Conservation (phyloP, 805 yeast genomes). For the Blastobotrys terrestris region DNA sequence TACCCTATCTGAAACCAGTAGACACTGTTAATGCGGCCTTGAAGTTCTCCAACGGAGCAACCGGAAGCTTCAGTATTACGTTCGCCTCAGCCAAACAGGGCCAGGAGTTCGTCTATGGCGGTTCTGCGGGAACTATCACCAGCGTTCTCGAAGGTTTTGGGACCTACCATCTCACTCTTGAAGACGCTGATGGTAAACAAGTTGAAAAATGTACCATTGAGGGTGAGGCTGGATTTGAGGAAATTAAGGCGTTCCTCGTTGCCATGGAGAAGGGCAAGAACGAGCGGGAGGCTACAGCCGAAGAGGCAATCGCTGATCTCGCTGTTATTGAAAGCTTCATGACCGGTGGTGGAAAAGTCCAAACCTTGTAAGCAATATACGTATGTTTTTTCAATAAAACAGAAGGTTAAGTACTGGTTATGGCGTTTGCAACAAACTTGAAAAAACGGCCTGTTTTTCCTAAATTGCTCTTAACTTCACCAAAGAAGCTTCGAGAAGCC, state of each 20-base stretch:
- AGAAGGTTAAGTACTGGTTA: too few relatives aligned
- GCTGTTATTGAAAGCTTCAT: slow-evolving; percentile 2
- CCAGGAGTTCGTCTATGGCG: not conserved
- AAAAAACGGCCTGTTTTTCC: too few relatives aligned
- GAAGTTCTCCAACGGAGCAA: slow-evolving; percentile 12
- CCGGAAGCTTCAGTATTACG: slow-evolving; percentile 17
- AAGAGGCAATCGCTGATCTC: slow-evolving; percentile 1
- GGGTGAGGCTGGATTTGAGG: not conserved
- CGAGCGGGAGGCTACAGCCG: not conserved
- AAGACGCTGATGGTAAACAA: not conserved
- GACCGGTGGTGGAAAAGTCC: slow-evolving; percentile 2
- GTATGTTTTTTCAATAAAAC: too few relatives aligned
- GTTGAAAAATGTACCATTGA: not conserved
- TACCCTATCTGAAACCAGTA: slow-evolving; percentile 13
- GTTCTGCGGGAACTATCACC: not conserved
- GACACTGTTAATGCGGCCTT: slow-evolving; percentile 15
- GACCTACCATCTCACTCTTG: not conserved
- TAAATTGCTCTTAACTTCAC: too few relatives aligned
- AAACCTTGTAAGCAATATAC: not conserved
- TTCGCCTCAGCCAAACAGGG: slow-evolving; percentile 12
- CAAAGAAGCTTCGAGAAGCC: not conserved
- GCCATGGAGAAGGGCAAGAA: slow-evolving; percentile 1
- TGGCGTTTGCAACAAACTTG: too few relatives aligned
- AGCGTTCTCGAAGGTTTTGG: not conserved
- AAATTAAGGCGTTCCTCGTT: not conserved